Percentiles rank a stretch among this genome's conserved stretches.
These are phyloP conservation scores for Corrigiola litoralis DNA, from an alignment of 179 eudicot genomes.

Conservation along the genomic window DNA sequence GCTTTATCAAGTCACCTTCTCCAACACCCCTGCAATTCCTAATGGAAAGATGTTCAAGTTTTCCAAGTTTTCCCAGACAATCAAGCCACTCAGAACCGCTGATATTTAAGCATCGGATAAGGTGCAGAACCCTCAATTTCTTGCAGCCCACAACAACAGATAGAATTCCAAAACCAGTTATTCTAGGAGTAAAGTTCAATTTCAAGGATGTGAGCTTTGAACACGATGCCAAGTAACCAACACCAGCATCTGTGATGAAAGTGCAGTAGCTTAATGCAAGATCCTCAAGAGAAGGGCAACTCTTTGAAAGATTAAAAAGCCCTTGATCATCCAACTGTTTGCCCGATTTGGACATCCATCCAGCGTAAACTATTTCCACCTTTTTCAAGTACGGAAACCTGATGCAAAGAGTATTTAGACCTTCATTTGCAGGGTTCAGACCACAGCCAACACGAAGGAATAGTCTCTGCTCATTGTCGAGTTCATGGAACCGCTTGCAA, in stretches of 20 bases:
- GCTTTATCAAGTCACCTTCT: slow-evolving; percentile 76
- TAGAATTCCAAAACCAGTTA: slow-evolving; percentile 79
- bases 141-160: slow-evolving; percentile 75
- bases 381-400: slow-evolving; percentile 70
- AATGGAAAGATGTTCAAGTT: slow-evolving; percentile 57
- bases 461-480: slow-evolving; percentile 67
- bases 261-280: slow-evolving; percentile 84
- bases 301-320: slow-evolving; percentile 48
- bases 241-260: slow-evolving; percentile 75
- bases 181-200: slow-evolving; percentile 65
- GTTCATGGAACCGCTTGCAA: slow-evolving; percentile 60
- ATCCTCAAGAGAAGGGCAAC: slow-evolving; percentile 51
- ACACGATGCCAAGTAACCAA: slow-evolving; percentile 58
- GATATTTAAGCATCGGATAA: slow-evolving; percentile 61
- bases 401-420: slow-evolving; percentile 53
- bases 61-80: slow-evolving; percentile 67
- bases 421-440: slow-evolving; percentile 72
- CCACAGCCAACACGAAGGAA: slow-evolving; percentile 79
- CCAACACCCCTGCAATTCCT: slow-evolving; percentile 80
- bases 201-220: slow-evolving; percentile 65
- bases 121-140: slow-evolving; percentile 53
- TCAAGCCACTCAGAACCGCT: slow-evolving; percentile 80
- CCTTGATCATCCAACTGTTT: slow-evolving; percentile 82
- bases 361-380: slow-evolving; percentile 70
- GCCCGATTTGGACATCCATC: slow-evolving; percentile 89